Conservation (phyloP, 2,329 filamentous ascomycete species). For the Penicillium sp. region DNA sequence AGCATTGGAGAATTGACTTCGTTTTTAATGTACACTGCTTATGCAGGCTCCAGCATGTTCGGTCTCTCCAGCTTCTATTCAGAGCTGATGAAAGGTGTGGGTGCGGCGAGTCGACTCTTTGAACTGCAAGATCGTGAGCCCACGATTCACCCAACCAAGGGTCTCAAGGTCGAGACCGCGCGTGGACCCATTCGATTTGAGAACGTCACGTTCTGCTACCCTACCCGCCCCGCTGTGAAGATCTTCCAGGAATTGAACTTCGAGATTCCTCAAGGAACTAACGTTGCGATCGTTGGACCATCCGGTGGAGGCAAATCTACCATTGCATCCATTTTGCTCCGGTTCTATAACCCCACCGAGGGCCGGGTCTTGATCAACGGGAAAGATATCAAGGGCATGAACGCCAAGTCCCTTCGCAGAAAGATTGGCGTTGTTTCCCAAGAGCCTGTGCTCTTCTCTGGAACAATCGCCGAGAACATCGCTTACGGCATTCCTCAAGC, state of each 20-base stretch:
- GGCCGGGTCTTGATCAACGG: conserved; percentile 78
- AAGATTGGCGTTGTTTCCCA: conserved; percentile 93
- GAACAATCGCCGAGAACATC: conserved; percentile 72
- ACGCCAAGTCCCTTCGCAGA: conserved; percentile 81
- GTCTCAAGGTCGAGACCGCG: conserved; percentile 68
- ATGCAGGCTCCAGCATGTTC: conserved; percentile 75
- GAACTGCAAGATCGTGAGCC: conserved; percentile 87
- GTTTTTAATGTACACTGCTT: conserved; percentile 97
- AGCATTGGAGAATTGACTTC: conserved; percentile 86
- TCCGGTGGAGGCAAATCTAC: conserved; percentile 95
- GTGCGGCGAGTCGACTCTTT: conserved; percentile 89
- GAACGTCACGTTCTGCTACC: conserved; percentile 80
- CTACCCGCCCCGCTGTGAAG: conserved; percentile 77
- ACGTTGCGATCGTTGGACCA: conserved; percentile 91
- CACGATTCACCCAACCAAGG: conserved; percentile 77
- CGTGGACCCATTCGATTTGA: conserved; percentile 82
- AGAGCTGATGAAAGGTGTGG: conserved; percentile 97
- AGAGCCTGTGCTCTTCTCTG: conserved; percentile 85
- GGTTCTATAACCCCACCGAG: conserved; percentile 76
- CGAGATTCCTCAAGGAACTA: conserved; percentile 82
- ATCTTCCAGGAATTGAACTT: conserved; percentile 89
- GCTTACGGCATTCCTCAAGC: conserved; percentile 78
- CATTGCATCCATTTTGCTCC: conserved; percentile 77
- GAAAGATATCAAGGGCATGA: conserved; percentile 72
- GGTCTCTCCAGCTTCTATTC: conserved; percentile 94